Percentiles rank a stretch among this genome's conserved stretches.
Conservation (phyloP, 169 alveolate species). For the Pseudocohnilembus persalinus region DNA sequence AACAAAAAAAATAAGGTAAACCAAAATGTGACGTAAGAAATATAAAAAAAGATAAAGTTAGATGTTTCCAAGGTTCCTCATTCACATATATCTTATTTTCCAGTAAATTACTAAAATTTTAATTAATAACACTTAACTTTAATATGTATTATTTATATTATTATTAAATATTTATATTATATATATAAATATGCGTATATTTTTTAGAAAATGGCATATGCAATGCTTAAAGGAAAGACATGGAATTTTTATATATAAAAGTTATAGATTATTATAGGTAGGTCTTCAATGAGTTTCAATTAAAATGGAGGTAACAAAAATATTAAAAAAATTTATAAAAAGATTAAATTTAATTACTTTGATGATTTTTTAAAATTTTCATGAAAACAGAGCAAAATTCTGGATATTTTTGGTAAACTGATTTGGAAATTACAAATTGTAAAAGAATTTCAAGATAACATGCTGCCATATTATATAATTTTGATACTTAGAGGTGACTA, state of each 20-base stretch:
- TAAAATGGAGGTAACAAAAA: background rate
- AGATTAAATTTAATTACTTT: background rate
- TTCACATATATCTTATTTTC: constrained; percentile 23
- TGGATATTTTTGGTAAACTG: constrained; percentile 8
- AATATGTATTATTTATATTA: too few species aligned
- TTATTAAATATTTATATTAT: background rate
- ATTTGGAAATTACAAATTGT: constrained; percentile 20
- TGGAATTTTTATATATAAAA: constrained; percentile 27
- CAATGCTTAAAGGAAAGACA: constrained; percentile 22
- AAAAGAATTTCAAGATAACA: constrained; percentile 26
- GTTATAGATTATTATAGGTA: constrained; percentile 21
- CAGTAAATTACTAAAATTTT: background rate
- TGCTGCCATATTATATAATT: constrained; percentile 22
- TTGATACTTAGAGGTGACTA: constrained; percentile 4
- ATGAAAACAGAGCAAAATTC: background rate
- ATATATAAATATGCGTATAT: too few species aligned
- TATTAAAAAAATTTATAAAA: background rate
- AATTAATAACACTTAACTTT: background rate
- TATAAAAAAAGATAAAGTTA: background rate
- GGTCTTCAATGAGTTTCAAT: background rate
- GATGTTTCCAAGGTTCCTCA: constrained; percentile 12
- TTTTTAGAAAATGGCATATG: constrained; percentile 13
- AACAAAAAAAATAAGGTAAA: constrained; percentile 1
- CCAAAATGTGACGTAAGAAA: background rate
- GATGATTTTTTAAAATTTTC: background rate